Evolutionary conservation across 2,329 filamentous ascomycete species (phyloP).

Genomic region (Diaporthe vaccinii): DNA sequence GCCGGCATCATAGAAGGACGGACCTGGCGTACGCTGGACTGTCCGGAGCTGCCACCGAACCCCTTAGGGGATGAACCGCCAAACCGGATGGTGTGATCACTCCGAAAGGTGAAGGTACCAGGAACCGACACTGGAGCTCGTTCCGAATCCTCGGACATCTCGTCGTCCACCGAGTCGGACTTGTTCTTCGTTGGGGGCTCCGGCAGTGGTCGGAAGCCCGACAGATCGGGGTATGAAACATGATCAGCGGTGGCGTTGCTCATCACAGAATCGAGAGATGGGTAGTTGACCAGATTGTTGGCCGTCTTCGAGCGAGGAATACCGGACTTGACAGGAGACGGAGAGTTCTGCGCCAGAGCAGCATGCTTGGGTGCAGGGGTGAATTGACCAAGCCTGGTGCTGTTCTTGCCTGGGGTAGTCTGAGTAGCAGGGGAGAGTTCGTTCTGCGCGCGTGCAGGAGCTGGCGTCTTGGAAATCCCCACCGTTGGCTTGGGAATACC

Average conservation of each 20-base stretch:
- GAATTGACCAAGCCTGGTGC: slow-evolving; percentile 83
- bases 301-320: slow-evolving; percentile 59
- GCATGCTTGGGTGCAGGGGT: slow-evolving; percentile 75
- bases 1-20: slow-evolving; percentile 63
- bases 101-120: slow-evolving; percentile 75
- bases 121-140: slow-evolving; percentile 55
- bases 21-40: slow-evolving; percentile 72
- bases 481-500: slow-evolving; percentile 61
- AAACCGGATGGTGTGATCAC: slow-evolving; percentile 74
- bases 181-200: slow-evolving; percentile 45
- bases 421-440: slow-evolving; percentile 65
- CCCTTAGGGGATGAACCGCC: slow-evolving; percentile 60
- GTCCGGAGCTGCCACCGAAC: slow-evolving; percentile 71
- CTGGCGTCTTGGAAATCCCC: slow-evolving; percentile 61
- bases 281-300: slow-evolving; percentile 51
- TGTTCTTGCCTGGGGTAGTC: slow-evolving; percentile 77
- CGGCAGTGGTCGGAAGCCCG: slow-evolving; percentile 50
- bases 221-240: slow-evolving; percentile 68
- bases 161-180: slow-evolving; percentile 19
- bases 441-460: slow-evolving; percentile 61
- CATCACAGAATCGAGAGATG: slow-evolving; percentile 50
- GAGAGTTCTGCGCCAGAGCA: slow-evolving; percentile 62
- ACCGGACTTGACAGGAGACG: slow-evolving; percentile 67
- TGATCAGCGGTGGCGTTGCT: slow-evolving; percentile 50
- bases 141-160: neutral